These are phyloP conservation scores for Barbarea vulgaris DNA, from an alignment of 345 rosid genomes.

Conservation along the genomic window DNA sequence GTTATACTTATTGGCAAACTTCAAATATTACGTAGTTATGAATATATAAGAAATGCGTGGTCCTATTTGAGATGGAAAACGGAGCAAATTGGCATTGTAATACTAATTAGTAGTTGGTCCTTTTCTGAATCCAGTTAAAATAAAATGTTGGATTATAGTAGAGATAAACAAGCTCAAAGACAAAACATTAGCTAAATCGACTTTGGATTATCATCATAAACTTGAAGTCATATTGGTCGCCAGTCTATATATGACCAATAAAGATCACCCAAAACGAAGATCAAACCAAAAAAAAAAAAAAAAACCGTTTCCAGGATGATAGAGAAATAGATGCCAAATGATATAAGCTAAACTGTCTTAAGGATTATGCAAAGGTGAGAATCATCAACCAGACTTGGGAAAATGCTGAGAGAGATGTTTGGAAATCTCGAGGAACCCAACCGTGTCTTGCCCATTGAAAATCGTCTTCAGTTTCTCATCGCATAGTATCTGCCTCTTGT, in stretches of 20 bases:
- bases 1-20: neutral
- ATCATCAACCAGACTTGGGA: conserved; percentile 54
- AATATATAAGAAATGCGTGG: no score
- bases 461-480: conserved; percentile 75
- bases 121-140: no score
- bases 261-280: neutral
- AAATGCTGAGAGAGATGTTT: conserved; percentile 66
- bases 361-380: neutral
- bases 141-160: neutral
- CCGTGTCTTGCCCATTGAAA: conserved; percentile 64
- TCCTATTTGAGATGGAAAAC: no score
- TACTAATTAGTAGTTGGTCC: no score
- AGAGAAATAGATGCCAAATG: neutral
- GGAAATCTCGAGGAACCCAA: conserved; percentile 70
- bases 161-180: neutral
- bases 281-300: neutral
- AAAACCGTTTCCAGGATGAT: neutral
- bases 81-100: no score
- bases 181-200: neutral
- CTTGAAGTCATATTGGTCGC: neutral
- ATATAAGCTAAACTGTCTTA: neutral
- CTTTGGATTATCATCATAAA: neutral
- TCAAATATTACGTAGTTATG: neutral
- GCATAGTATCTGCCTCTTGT: conserved; percentile 72
- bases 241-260: conserved; percentile 9